phyloP scores from a whole-genome alignment of 768 basidiomycete genomes.

The Amanita rubescens region DNA sequence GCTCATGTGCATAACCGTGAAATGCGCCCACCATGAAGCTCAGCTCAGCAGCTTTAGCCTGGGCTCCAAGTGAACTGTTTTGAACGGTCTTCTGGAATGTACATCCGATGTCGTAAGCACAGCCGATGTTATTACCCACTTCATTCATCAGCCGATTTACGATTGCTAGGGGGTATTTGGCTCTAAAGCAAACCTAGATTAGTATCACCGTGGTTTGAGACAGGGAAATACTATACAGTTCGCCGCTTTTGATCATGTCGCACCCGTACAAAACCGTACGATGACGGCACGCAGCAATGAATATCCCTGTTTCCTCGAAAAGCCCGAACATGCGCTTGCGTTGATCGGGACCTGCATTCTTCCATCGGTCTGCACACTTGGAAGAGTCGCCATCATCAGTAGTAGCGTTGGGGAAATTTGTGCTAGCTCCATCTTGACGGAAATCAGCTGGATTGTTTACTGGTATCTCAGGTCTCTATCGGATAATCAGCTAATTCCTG shows the following conservation, averaged over 20 bases:
- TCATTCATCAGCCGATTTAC: neutral
- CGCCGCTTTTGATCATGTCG: conserved; percentile 13
- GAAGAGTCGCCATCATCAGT: neutral
- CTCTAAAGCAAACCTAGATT: neutral
- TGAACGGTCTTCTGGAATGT: neutral
- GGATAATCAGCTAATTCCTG: no score
- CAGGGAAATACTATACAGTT: conserved; percentile 10
- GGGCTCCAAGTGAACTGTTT: neutral
- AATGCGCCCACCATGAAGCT: neutral
- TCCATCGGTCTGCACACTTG: conserved; percentile 12
- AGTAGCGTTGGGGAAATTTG: conserved; percentile 3
- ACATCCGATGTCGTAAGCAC: conserved; percentile 4
- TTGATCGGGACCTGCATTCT: conserved; percentile 14
- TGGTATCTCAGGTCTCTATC: neutral
- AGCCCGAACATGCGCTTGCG: conserved; percentile 14
- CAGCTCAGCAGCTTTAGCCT: neutral
- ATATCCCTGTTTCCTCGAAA: conserved; percentile 17
- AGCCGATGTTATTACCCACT: neutral
- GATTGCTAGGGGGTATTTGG: conserved; percentile 1
- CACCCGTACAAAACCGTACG: conserved; percentile 10
- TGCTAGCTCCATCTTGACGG: no score
- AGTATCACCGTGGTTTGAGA: neutral
- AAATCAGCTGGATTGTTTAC: no score
- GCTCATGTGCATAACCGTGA: neutral
- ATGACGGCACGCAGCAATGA: conserved; percentile 16